Percentiles rank a stretch among this genome's conserved stretches.
Evolutionary conservation across 192 early-diverging fungal species (phyloP).

Genomic region (Coemansia sp.): DNA sequence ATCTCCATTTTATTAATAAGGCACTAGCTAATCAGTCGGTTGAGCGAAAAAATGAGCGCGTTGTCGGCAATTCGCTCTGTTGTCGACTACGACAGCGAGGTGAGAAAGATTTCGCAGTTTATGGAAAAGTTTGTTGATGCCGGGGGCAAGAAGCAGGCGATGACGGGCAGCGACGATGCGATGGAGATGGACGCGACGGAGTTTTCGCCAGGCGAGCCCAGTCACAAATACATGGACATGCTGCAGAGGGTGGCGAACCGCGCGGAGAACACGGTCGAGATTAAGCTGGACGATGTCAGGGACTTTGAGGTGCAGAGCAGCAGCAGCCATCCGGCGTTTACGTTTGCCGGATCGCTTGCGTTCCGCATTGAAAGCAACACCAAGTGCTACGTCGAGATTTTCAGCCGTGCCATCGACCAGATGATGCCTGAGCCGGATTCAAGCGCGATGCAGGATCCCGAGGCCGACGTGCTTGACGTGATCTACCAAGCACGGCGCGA

Average conservation of each 20-base stretch:
- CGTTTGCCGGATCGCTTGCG: constrained; percentile 47
- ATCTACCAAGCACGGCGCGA: constrained; percentile 80
- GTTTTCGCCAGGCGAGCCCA: constrained; percentile 10
- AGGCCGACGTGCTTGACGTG: constrained; percentile 83
- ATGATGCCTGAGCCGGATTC: constrained; percentile 56
- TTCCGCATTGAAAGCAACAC: constrained; percentile 78
- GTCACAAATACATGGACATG: constrained; percentile 50
- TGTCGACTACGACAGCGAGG: constrained; percentile 45
- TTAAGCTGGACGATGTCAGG: constrained; percentile 70
- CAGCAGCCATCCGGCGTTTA: constrained; percentile 24
- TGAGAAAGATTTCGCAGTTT: constrained; percentile 42
- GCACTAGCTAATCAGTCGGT: too few species aligned
- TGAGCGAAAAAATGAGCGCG: constrained; percentile 31
- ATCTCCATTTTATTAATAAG: too few species aligned
- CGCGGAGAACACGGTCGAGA: constrained; percentile 55
- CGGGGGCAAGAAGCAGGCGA: constrained; percentile 31
- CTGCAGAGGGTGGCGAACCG: constrained; percentile 66
- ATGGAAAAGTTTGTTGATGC: constrained; percentile 30
- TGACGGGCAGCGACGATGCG: background rate
- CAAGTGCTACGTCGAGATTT: constrained; percentile 78
- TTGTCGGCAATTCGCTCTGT: constrained; percentile 43
- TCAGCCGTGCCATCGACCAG: constrained; percentile 71
- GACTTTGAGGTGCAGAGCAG: constrained; percentile 46
- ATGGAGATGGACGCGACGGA: background rate
- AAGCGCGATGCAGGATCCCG: constrained; percentile 42